Percentiles rank a stretch among this genome's conserved stretches.
Conservation (phyloP, 768 basidiomycete species). For the Rubroboletus satanas region DNA sequence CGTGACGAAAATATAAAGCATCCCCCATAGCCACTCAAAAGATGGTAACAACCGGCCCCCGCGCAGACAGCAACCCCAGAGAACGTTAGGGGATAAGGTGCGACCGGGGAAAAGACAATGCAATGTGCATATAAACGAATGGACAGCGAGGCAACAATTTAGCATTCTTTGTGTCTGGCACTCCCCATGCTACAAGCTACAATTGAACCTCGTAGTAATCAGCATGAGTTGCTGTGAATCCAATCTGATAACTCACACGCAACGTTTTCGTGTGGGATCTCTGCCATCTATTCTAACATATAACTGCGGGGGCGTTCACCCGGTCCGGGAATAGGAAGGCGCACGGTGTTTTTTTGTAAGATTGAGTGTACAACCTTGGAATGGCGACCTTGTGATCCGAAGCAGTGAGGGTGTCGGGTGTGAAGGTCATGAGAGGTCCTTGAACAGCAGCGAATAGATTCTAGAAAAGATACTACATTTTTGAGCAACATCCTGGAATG, state of each 20-base stretch:
- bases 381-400: background rate
- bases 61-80: background rate
- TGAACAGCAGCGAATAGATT: background rate
- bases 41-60: background rate
- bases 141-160: background rate
- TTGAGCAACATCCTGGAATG: background rate
- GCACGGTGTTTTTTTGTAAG: background rate
- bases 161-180: background rate
- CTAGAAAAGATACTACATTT: background rate
- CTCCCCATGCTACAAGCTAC: too few species aligned
- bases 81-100: background rate
- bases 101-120: background rate
- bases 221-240: background rate
- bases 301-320: background rate
- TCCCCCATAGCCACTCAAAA: background rate
- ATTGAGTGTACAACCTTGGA: background rate
- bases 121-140: background rate
- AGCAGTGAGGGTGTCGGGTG: background rate
- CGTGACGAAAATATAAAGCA: background rate
- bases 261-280: background rate
- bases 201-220: background rate
- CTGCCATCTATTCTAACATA: background rate
- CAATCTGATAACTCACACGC: background rate
- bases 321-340: background rate
- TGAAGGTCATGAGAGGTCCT: background rate